These are phyloP conservation scores for Brassica carinata DNA, from an alignment of 345 rosid species.

Conservation along the genomic window DNA sequence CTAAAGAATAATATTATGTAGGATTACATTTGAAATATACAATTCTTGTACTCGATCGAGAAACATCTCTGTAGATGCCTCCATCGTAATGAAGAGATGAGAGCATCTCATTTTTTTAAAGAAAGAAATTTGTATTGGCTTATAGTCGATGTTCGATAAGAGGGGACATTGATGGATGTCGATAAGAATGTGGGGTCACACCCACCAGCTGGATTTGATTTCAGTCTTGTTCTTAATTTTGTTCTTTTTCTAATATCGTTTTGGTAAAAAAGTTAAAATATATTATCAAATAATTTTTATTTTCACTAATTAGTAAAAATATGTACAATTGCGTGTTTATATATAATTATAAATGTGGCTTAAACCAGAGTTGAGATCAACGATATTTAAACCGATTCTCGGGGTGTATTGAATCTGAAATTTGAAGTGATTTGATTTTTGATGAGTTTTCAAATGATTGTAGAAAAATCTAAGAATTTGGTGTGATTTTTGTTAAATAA, in stretches of 20 bases:
- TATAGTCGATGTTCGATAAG: constrained; percentile 40
- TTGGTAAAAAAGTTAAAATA: no score
- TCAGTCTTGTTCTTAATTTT: neutral
- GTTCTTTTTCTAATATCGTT: neutral
- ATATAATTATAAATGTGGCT: neutral
- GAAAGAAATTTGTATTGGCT: neutral
- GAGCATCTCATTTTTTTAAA: neutral
- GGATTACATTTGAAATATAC: neutral
- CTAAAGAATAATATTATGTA: neutral
- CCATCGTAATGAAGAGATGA: neutral
- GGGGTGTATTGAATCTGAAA: no score
- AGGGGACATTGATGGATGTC: constrained; percentile 37
- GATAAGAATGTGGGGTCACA: neutral
- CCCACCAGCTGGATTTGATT: neutral
- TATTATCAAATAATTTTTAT: no score
- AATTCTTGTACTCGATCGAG: neutral
- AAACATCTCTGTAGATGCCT: neutral
- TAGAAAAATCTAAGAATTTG: no score
- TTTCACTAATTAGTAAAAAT: neutral
- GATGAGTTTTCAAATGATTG: no score
- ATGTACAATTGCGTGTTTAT: no score
- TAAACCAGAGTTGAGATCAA: neutral
- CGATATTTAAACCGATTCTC: neutral
- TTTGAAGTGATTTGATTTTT: no score
- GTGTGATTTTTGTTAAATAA: no score